Conservation (phyloP, 148 eudicot species). For the Mesembryanthemum crystallinum region DNA sequence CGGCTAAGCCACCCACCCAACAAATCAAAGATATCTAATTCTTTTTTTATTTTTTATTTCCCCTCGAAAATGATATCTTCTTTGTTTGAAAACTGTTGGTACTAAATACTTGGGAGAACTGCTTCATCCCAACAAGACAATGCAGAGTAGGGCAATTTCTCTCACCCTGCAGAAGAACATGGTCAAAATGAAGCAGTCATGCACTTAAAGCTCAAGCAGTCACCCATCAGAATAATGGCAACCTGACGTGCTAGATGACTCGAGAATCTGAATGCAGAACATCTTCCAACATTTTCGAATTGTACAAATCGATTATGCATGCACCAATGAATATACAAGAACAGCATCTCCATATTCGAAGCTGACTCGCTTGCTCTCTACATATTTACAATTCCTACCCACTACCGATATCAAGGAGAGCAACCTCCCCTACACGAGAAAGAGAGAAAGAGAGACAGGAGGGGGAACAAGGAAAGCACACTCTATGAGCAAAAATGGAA, state of each 20-base stretch:
- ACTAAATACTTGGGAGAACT: too few relatives aligned
- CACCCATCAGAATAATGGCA: background rate
- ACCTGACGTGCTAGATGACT: background rate
- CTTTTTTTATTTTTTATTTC: too few relatives aligned
- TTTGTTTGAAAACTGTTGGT: too few relatives aligned
- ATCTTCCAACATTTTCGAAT: conserved; percentile 15
- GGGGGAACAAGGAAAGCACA: background rate
- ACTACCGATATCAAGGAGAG: conserved; percentile 15
- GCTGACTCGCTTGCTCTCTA: conserved; percentile 20
- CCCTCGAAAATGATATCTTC: too few relatives aligned
- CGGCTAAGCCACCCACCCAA: too few relatives aligned
- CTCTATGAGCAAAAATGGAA: conserved; percentile 23
- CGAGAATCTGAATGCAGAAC: background rate
- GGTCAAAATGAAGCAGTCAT: too few relatives aligned
- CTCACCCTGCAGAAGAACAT: too few relatives aligned
- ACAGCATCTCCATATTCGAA: conserved; percentile 24
- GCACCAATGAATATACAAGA: conserved; percentile 30
- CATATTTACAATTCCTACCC: conserved; percentile 34
- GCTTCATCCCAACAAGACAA: too few relatives aligned
- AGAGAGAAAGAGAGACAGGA: background rate
- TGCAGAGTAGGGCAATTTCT: too few relatives aligned
- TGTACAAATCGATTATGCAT: conserved; percentile 19
- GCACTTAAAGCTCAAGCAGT: too few relatives aligned
- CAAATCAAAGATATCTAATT: too few relatives aligned
- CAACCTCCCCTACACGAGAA: conserved; percentile 5